Evolutionary conservation across 371 early-diverging fungal genomes (phyloP), one percentile per base, ranked within the genome.

Genomic region (Choanephora cucurbitarum): DNA sequence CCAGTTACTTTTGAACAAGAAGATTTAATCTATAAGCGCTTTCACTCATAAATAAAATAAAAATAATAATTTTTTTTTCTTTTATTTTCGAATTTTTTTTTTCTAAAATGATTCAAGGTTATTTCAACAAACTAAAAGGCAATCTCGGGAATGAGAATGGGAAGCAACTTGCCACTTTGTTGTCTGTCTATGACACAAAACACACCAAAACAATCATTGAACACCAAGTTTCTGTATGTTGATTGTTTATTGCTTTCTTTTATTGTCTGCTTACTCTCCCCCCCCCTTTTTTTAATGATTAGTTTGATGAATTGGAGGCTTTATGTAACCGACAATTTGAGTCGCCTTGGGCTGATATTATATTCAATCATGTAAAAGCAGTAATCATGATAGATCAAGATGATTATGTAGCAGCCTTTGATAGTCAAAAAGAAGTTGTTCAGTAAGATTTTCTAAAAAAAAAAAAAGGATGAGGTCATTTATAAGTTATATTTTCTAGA

Each of bases 271-370:
- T 2, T 7, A n/a, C 21, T 17, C 3, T 10, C 4, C 10, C 10
- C 18, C 4, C 5, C 6, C 1, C 19, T 17, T 44, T 15, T 18
- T 19, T 7, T 23, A 7, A 45, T 44, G 44, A 9, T 21, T 22
- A 64, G 67, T 15, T 49, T 13, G 46, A 58, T 19, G 60, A 73
- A n/a, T 52, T 83, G 3, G 72, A 70, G 15, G 52, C 32, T 2
- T 47, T 42, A 4, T 75, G 78, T 46, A 59, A 60, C 11, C 62
- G 60, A 10, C 48, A 55, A 21, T 48, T 77, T 1, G 63, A 51
- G 2, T 43, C 62, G 1, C 79, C 77, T 41, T 86, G 85, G 84
- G 73, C 72, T 43, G 85, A 86, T 18, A 64, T 87, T 0, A 60
- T 73, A 0, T 42, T 68, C 0, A 53, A 53, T 0, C 84, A 85